phyloP scores from a whole-genome alignment of 2,329 filamentous ascomycete species.

The Trichoderma oligosporum region DNA sequence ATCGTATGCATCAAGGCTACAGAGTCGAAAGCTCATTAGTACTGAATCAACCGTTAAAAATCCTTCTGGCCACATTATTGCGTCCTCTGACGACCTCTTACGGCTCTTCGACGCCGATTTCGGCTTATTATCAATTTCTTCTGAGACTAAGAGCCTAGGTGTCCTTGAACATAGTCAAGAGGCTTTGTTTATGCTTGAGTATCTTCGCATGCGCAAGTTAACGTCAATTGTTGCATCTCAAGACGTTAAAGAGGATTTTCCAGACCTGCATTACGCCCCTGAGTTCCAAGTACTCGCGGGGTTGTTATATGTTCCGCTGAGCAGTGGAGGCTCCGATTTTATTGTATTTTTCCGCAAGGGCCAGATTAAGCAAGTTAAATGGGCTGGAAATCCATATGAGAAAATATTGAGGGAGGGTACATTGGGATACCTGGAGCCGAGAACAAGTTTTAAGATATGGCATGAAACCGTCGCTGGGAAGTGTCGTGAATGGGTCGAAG shows the following conservation, averaged over 20 bases:
- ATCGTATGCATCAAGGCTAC: constrained; percentile 78
- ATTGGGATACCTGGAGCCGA: constrained; percentile 69
- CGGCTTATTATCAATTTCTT: constrained; percentile 75
- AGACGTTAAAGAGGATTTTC: constrained; percentile 72
- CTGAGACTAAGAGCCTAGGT: constrained; percentile 85
- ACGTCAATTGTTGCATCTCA: constrained; percentile 74
- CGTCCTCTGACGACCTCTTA: constrained; percentile 79
- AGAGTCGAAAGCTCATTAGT: constrained; percentile 84
- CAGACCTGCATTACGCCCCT: constrained; percentile 73
- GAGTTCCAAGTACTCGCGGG: constrained; percentile 77
- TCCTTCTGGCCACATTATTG: constrained; percentile 84
- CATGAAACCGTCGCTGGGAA: constrained; percentile 76
- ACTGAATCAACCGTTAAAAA: constrained; percentile 76
- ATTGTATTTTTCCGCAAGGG: constrained; percentile 86
- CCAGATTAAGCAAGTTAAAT: constrained; percentile 72
- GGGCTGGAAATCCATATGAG: constrained; percentile 83
- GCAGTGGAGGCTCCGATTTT: constrained; percentile 72
- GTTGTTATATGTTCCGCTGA: constrained; percentile 76
- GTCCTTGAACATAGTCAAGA: constrained; percentile 73
- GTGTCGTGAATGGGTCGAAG: constrained; percentile 83
- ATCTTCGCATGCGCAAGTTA: constrained; percentile 70
- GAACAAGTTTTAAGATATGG: constrained; percentile 77
- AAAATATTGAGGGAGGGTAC: constrained; percentile 71
- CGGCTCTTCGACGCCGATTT: constrained; percentile 85
- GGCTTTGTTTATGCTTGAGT: constrained; percentile 78